Percentiles rank a stretch among this genome's conserved stretches.
Conservation (phyloP, 352 stramenopile genomes). For the Pythium chondricola region DNA sequence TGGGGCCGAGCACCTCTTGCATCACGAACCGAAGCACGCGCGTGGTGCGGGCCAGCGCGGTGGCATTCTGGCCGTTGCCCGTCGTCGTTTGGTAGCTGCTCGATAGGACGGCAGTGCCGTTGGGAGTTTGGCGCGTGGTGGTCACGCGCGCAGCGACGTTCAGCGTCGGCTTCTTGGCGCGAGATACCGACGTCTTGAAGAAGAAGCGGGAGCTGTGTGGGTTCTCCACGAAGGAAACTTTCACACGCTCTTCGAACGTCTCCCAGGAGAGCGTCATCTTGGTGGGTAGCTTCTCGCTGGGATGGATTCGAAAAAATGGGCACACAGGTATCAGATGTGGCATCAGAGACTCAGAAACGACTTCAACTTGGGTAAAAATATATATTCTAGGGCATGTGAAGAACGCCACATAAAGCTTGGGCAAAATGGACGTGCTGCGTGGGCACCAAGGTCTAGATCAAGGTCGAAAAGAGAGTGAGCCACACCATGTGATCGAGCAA, state of each 20-base stretch:
- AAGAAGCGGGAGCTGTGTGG: slow-evolving; percentile 51
- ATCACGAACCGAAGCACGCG: slow-evolving; percentile 59
- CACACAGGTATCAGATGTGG: slow-evolving; percentile 2
- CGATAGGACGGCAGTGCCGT: slow-evolving; percentile 13
- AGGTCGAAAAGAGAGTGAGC: neutral
- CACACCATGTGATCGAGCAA: slow-evolving; percentile 23
- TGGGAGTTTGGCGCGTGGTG: slow-evolving; percentile 3
- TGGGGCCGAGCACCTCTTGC: slow-evolving; percentile 60
- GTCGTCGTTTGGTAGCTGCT: slow-evolving; percentile 16
- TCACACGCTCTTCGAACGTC: slow-evolving; percentile 62
- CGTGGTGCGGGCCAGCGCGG: slow-evolving; percentile 34
- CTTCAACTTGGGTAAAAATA: slow-evolving; percentile 1
- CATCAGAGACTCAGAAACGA: neutral
- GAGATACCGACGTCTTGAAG: slow-evolving; percentile 35
- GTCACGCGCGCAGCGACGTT: slow-evolving; percentile 40
- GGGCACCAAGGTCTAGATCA: neutral
- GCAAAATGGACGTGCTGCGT: no score
- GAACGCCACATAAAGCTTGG: no score
- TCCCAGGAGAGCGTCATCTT: slow-evolving; percentile 46
- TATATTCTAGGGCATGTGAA: neutral
- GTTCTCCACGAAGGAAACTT: slow-evolving; percentile 51
- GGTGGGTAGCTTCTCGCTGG: no score
- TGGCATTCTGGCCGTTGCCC: slow-evolving; percentile 12
- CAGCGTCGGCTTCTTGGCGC: slow-evolving; percentile 17
- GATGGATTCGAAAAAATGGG: no score